Conservation (phyloP, 129 eudicot species). For the Glebionis coronaria region DNA sequence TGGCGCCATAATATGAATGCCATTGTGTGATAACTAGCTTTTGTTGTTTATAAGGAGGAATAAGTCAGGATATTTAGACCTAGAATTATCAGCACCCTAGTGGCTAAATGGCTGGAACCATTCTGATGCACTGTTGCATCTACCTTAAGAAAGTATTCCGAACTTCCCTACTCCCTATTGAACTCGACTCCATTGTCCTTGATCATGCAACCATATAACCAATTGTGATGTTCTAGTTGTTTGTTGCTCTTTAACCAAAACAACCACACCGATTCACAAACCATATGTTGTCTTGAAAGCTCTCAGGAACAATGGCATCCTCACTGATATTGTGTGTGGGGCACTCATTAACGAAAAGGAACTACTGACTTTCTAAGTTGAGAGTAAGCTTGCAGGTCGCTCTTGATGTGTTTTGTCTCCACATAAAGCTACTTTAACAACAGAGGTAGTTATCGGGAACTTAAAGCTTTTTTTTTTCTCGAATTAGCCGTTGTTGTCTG, state of each 20-base stretch:
- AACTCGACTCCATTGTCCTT: neutral
- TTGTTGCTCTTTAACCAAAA: too few species aligned
- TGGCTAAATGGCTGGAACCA: too few species aligned
- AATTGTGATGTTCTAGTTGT: too few species aligned
- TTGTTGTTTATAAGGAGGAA: too few species aligned
- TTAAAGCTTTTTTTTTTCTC: conserved; percentile 59
- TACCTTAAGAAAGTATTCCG: too few species aligned
- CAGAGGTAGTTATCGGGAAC: conserved; percentile 31
- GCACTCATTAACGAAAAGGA: conserved; percentile 63
- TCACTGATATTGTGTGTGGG: conserved; percentile 75
- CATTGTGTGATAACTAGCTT: too few species aligned
- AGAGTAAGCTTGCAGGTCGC: conserved; percentile 65
- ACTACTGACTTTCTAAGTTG: conserved; percentile 47
- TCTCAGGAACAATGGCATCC: conserved; percentile 57
- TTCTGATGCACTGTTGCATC: too few species aligned
- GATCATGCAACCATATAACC: neutral
- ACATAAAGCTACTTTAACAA: conserved; percentile 47
- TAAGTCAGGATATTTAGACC: too few species aligned
- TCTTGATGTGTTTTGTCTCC: conserved; percentile 76
- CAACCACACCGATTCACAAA: too few species aligned
- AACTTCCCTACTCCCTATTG: neutral
- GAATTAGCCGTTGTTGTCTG: conserved; percentile 44
- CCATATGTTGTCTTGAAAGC: too few species aligned
- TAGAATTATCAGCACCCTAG: too few species aligned
- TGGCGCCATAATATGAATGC: too few species aligned